These are phyloP conservation scores for Pythium aristosporum DNA, from an alignment of 352 stramenopile genomes.

Conservation along the genomic window DNA sequence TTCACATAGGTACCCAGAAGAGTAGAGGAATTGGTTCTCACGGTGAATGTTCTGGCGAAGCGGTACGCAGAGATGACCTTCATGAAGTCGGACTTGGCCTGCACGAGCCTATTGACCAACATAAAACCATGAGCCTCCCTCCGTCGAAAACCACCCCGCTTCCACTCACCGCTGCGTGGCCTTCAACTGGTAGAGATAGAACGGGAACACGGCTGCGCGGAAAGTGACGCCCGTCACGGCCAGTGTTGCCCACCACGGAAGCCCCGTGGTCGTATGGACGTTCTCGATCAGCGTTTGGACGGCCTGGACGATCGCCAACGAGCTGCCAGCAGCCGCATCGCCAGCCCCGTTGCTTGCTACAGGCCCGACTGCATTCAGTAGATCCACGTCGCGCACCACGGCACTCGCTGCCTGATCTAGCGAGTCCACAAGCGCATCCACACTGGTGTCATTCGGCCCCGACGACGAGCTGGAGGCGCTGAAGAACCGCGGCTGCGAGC, in stretches of 20 bases:
- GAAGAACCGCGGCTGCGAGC: conserved; percentile 14
- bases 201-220: conserved; percentile 63
- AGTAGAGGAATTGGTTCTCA: conserved; percentile 25
- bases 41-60: conserved; percentile 67
- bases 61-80: conserved; percentile 75
- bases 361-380: conserved; percentile 11
- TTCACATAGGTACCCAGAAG: neutral
- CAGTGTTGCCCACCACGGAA: conserved; percentile 80
- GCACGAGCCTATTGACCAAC: conserved; percentile 35
- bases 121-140: neutral
- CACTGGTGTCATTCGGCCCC: neutral
- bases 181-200: conserved; percentile 74
- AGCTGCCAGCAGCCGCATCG: conserved; percentile 18
- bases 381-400: conserved; percentile 15
- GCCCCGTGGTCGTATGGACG: conserved; percentile 59
- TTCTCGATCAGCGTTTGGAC: conserved; percentile 60
- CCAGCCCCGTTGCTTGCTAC: conserved; percentile 1
- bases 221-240: conserved; percentile 63
- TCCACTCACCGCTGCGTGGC: conserved; percentile 49
- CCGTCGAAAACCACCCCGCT: no score
- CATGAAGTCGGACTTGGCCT: conserved; percentile 51
- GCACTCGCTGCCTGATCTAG: conserved; percentile 12
- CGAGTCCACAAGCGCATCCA: conserved; percentile 3
- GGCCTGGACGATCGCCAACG: conserved; percentile 45
- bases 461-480: conserved; percentile 10